Conservation (phyloP, 1,139 yeast genomes). For the Blastobotrys persicus region DNA sequence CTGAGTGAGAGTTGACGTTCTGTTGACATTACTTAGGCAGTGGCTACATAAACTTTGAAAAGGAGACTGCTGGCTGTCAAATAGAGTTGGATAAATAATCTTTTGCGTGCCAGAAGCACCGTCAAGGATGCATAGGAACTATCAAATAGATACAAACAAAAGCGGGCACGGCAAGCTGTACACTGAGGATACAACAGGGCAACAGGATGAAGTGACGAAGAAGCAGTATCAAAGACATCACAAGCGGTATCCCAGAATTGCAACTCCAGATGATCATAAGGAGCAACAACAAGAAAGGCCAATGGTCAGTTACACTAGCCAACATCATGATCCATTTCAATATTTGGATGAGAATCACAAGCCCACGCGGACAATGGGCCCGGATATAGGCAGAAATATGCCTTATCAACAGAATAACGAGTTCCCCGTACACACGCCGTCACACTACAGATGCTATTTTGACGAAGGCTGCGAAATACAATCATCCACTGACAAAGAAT, state of each 20-base stretch:
- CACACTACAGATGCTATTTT: not conserved
- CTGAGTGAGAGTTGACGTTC: no score
- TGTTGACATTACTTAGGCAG: no score
- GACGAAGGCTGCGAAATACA: not conserved
- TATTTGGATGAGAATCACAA: not conserved
- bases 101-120: not conserved
- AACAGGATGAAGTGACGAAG: not conserved
- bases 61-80: no score
- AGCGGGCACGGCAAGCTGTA: not conserved
- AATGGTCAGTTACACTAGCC: no score
- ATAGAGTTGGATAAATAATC: not conserved
- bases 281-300: not conserved
- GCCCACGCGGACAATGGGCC: not conserved
- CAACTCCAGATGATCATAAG: not conserved
- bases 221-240: not conserved
- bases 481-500: not conserved
- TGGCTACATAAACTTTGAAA: no score
- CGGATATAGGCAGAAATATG: not conserved
- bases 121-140: not conserved
- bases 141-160: slow-evolving; percentile 5
- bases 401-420: no score
- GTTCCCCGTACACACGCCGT: no score
- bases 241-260: slow-evolving; percentile 2
- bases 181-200: not conserved
- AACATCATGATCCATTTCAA: not conserved